Base-by-base conservation (phyloP, 108 stramenopile species). In the Skeletonema marinoi region DNA sequence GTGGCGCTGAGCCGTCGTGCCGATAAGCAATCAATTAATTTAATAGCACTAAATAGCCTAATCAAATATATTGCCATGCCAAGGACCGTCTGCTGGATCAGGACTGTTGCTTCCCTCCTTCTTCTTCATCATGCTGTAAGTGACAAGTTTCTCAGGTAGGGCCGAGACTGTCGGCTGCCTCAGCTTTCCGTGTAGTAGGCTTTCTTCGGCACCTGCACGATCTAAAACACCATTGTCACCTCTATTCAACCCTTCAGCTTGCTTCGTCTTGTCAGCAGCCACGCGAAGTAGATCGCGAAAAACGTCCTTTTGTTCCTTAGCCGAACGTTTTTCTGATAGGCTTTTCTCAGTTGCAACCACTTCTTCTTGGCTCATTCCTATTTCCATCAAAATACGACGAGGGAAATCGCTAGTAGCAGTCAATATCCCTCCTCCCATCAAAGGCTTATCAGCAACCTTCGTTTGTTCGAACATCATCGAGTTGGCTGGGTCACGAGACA, bases 231-330 rank as follows among this genome's bases (percentile, higher is more conserved):
- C 83, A 42, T 65, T 77, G 35, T 83, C 76, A 56, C 73, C 77
- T 65, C 73, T 71, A 30, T 72, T 77, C 48, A 32, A 0, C 65
- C 64, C 74, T 70, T 81, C 80, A 32, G 66, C 63, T 65, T 85
- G 76, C 60, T 86, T 88, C 70, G 86, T 79, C 65, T 84, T 88
- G 65, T 93, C 90, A 32, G 93, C 89, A n/a, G 92, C 92, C 9
- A 88, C 75, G 9, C 91, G 79, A 51, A 96, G 66, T 8, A 93
- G 58, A 56, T 94, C 93, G 9, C 92, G 92, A 32, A 96, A 75
- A 39, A 77, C 71, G 33, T 94, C 93, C 75, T 93, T 96, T 71
- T 96, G 96, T 42, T 91, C 93, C 71, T 96, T 96, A 25, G 96
- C 92, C 16, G 90, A 82, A 31, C 90, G 80, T 70, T 96, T 96